Percentiles rank a stretch among this genome's conserved stretches.
phyloP scores from a whole-genome alignment of 495 filamentous ascomycete genomes.

The Podospora australis region DNA sequence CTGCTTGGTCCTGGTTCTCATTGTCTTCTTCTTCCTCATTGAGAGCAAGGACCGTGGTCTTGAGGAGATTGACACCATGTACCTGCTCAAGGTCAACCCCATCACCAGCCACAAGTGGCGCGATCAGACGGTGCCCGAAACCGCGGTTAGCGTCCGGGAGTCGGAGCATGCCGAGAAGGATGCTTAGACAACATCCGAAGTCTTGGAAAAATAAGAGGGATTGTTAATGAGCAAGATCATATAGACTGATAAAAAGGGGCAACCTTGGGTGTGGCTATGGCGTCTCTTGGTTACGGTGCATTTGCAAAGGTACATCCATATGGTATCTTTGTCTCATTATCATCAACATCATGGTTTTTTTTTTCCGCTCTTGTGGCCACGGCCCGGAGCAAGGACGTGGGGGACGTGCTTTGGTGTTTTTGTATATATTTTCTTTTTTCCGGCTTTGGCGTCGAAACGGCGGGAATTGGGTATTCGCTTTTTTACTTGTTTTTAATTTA shows the following conservation, averaged over 20 bases:
- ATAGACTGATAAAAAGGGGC: too few species aligned
- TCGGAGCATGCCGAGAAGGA: slow-evolving; percentile 4
- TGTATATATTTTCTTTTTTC: background rate
- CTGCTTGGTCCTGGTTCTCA: slow-evolving; percentile 57
- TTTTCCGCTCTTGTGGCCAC: background rate
- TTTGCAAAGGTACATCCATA: background rate
- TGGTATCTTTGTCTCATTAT: too few species aligned
- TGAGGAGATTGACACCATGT: slow-evolving; percentile 77
- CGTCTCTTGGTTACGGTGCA: background rate
- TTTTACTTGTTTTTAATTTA: too few species aligned
- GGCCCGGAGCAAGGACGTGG: background rate
- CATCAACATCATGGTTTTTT: too few species aligned
- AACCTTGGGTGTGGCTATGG: too few species aligned
- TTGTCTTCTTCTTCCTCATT: slow-evolving; percentile 72
- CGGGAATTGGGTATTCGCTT: too few species aligned
- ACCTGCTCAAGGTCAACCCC: slow-evolving; percentile 63
- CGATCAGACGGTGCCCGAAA: slow-evolving; percentile 3
- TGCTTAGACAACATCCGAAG: too few species aligned
- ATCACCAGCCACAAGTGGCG: slow-evolving; percentile 30
- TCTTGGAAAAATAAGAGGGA: too few species aligned
- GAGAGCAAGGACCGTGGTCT: slow-evolving; percentile 50
- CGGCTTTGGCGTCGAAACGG: too few species aligned
- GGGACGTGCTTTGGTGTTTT: too few species aligned
- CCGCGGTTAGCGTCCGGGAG: background rate
- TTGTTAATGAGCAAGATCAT: too few species aligned